Evolutionary conservation across 495 filamentous ascomycete species (phyloP), one percentile per base, ranked within the genome.

Genomic region (Penicillium angulare): DNA sequence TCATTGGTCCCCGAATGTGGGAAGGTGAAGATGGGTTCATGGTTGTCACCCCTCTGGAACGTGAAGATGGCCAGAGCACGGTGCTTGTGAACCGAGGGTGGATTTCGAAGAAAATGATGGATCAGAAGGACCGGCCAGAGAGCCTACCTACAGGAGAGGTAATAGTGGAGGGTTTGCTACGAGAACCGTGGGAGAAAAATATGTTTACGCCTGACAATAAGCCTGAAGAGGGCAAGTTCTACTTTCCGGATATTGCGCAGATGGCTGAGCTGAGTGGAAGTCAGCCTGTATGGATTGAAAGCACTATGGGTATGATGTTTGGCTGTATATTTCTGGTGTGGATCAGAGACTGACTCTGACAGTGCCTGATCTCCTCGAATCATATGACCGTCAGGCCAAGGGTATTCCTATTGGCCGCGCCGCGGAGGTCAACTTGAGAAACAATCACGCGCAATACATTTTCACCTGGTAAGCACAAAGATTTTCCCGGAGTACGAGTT

Each of bases 361-460:
- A 93, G 90, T 85, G 48, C 87, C 89, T 42, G 89, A 93, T 67
- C 71, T 93, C 49, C 59, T 96, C 22, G 79, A 80, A 57, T 64
- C 81, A 15, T 85, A 87, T 65, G 82, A 90, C 41, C 76, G 88
- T 59, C 76, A 85, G 58, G 79, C 79, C 8, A 86, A 85, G 51
- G 93, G 95, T n/a, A 85, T 93, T 33, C 93, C 93, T 1, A 92
- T 97, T 66, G 95, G 89, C n/a, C 80, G 91, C 63, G 72, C 89
- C 5, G 81, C 93, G 5, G 90, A 93, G 72, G 93, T 98, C 50
- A 95, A 93, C 69, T 71, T 98, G 67, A 81, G 88, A 63, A 98
- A 98, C 65, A 97, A 92, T 67, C 93, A 98, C 71, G 84, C 88
- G 56, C 92, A 98, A 73, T 98, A 98, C 63, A 97, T 98, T 49